Evolutionary conservation across 148 eudicot species (phyloP).

Genomic region (Heliamphora exappendiculata): DNA sequence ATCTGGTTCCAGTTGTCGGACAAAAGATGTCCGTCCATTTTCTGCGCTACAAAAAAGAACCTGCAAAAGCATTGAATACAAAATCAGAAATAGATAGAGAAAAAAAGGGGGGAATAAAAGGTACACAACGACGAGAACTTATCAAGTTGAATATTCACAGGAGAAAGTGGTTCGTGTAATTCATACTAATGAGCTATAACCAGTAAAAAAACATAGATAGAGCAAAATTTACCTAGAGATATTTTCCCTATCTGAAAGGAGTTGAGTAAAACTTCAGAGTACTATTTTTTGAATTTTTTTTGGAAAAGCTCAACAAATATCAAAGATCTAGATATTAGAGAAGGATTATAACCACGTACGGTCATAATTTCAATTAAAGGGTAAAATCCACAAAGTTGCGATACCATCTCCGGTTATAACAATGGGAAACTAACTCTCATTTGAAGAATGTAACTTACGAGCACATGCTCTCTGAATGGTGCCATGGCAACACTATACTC

Average conservation of each 20-base stretch:
- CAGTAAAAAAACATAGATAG: not conserved
- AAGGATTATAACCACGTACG: not conserved
- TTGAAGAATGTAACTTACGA: not conserved
- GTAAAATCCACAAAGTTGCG: not conserved
- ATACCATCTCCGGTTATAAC: not conserved
- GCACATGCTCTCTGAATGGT: not conserved
- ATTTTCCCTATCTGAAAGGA: not conserved
- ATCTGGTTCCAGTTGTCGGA: slow-evolving; percentile 95
- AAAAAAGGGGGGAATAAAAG: not conserved
- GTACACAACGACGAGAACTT: not conserved
- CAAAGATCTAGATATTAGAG: not conserved
- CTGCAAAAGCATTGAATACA: slow-evolving; percentile 31
- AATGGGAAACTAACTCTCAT: not conserved
- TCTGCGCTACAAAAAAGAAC: slow-evolving; percentile 92
- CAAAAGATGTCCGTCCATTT: slow-evolving; percentile 83
- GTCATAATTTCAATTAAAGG: not conserved
- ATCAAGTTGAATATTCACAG: not conserved
- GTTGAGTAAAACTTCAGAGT: not conserved
- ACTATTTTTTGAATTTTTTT: too few relatives aligned
- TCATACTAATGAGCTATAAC: not conserved
- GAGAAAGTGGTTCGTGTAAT: not conserved
- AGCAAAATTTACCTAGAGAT: not conserved
- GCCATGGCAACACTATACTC: not conserved
- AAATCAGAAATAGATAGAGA: not conserved
- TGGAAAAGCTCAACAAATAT: not conserved